Base-by-base conservation (phyloP, 441 rosid genomes). In the Manihot esculenta region DNA sequence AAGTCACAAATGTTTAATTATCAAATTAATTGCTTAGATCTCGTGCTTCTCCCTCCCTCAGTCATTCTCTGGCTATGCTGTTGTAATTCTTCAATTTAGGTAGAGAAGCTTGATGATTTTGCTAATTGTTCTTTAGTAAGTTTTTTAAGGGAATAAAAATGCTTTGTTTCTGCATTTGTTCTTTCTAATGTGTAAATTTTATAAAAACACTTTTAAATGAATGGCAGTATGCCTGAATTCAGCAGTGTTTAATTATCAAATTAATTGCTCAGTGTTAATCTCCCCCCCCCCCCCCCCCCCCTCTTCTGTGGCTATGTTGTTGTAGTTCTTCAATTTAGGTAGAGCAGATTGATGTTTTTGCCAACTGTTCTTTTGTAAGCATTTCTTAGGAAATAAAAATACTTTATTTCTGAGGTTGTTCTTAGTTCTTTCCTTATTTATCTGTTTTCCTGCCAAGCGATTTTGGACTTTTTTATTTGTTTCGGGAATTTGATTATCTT, bases 401-500 rank as follows among this genome's bases (percentile, higher is more conserved):
- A 17, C 17, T 73, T 67, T 20, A 26, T 24, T 59, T 60, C 33
- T 14, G 27, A 50, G n/a, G 66, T 26, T 15, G 3, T 35, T 6
- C 56, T 35, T 57, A 27, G 11, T 54, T 68, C 47, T 54, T 7
- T 38, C 0, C 7, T 38, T 38, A 1, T 30, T 30, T 30, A 30
- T 30, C 4, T 5, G 7, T 38, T 38, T 5, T 11, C 27, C 20
- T 64, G 20, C 21, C 33, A 42, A 64, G 20, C 45, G 50, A 18
- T 56, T 64, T 66, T 59, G 59, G 49, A 26, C 60, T 65, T 41
- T 38, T 21, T 21, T 60, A 66, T 62, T 66, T 74, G 8, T 27
- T n/a, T 15, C 24, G 8, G 20, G 1, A 21, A 66, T 48, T 83
- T 76, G 38, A 59, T 54, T 45, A 26, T 76, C 69, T 54, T 35